phyloP scores from a whole-genome alignment of 2,329 filamentous ascomycete genomes.

The Cyclaneusma minus region DNA sequence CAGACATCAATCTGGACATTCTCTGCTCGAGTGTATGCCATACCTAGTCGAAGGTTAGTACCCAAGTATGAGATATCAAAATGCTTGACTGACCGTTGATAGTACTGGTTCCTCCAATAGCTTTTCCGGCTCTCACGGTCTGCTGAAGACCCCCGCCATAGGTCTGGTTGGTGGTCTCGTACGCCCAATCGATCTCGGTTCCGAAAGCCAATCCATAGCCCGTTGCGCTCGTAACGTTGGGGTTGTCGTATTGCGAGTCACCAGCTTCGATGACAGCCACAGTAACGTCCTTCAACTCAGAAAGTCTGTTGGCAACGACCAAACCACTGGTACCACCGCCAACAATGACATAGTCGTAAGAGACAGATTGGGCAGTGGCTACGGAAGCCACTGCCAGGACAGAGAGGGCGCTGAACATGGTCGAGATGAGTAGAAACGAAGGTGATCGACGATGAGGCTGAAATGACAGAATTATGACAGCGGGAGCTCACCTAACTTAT shows the following conservation, averaged over 20 bases:
- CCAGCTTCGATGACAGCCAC: too few relatives aligned
- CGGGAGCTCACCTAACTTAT: too few relatives aligned
- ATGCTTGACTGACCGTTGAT: conserved; percentile 21
- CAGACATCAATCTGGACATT: conserved; percentile 21
- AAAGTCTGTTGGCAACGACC: conserved; percentile 24
- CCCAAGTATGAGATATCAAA: conserved; percentile 1
- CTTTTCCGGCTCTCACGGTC: conserved; percentile 23
- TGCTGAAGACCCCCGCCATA: conserved; percentile 17
- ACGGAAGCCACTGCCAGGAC: too few relatives aligned
- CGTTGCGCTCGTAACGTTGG: not conserved
- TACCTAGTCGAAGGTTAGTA: conserved; percentile 13
- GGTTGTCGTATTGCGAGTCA: too few relatives aligned
- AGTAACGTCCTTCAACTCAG: too few relatives aligned
- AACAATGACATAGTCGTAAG: conserved; percentile 23
- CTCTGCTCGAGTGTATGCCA: conserved; percentile 21
- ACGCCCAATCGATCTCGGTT: conserved; percentile 24
- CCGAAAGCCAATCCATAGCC: conserved; percentile 12
- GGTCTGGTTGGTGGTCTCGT: conserved; percentile 21
- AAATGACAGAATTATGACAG: too few relatives aligned
- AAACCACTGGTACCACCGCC: conserved; percentile 30
- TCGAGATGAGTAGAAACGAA: too few relatives aligned
- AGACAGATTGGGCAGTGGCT: too few relatives aligned
- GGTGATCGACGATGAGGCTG: too few relatives aligned
- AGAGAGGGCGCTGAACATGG: too few relatives aligned
- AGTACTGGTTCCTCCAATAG: conserved; percentile 24